Conservation (phyloP, 176 grass and related monocot genomes). For the Echinochloa phyllopogon region DNA sequence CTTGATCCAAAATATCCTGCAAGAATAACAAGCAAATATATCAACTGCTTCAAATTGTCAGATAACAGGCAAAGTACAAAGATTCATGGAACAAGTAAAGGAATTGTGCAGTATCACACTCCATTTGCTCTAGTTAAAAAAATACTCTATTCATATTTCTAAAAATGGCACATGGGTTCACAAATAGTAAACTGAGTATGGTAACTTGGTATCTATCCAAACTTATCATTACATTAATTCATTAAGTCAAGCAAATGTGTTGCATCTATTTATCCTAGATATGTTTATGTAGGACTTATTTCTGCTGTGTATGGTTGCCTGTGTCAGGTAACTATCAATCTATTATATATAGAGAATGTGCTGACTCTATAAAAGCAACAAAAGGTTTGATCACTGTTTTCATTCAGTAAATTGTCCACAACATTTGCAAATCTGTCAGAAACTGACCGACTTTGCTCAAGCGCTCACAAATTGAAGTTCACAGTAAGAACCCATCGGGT, state of each 20-base stretch:
- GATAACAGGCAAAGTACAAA: constrained; percentile 4
- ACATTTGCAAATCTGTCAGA: not conserved
- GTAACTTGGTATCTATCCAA: constrained; percentile 26
- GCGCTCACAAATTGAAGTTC: constrained; percentile 1
- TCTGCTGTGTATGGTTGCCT: constrained; percentile 5
- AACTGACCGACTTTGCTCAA: not conserved
- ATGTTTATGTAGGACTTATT: not conserved
- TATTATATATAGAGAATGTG: constrained; percentile 17
- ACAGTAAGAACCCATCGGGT: not conserved
- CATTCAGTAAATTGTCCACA: not conserved
- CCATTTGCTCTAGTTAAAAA: constrained; percentile 18
- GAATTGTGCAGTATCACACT: not conserved
- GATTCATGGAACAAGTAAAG: constrained; percentile 7
- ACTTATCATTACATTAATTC: not conserved
- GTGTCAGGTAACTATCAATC: constrained; percentile 27
- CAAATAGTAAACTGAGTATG: constrained; percentile 17
- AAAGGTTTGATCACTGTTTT: constrained; percentile 18
- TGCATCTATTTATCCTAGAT: constrained; percentile 7
- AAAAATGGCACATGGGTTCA: not conserved
- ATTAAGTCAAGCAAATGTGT: not conserved
- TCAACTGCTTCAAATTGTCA: constrained; percentile 26
- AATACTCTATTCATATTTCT: constrained; percentile 8
- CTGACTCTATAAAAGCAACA: constrained; percentile 13
- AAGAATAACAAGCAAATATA: constrained; percentile 46
- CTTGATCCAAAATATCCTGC: constrained; percentile 92